These are phyloP conservation scores for Melianthus villosus DNA, from an alignment of 441 rosid genomes.

Conservation along the genomic window DNA sequence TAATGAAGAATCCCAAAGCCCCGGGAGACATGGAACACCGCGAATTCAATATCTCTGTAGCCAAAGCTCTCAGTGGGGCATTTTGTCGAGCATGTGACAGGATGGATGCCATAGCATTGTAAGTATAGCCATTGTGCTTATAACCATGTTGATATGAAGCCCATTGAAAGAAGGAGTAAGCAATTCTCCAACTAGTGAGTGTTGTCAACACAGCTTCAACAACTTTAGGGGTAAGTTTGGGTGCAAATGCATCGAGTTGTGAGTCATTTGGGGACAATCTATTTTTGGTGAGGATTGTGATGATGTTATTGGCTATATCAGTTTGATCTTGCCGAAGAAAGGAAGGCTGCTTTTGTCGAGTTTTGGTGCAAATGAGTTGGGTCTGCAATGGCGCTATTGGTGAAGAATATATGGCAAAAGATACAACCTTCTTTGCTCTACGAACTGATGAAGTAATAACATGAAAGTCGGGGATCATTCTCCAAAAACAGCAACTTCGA, in stretches of 20 bases:
- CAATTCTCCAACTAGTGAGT: slow-evolving; percentile 43
- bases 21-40: slow-evolving; percentile 59
- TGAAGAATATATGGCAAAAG: no score
- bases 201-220: slow-evolving; percentile 49
- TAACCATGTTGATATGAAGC: slow-evolving; percentile 47
- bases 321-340: slow-evolving; percentile 19
- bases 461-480: no score
- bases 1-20: slow-evolving; percentile 56
- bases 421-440: no score
- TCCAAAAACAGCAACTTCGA: no score
- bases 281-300: slow-evolving; percentile 27
- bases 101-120: slow-evolving; percentile 71
- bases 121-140: slow-evolving; percentile 46
- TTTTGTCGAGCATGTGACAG: slow-evolving; percentile 90
- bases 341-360: slow-evolving; percentile 6
- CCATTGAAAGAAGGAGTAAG: slow-evolving; percentile 52
- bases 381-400: no score
- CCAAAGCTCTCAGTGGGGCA: slow-evolving; percentile 45
- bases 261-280: slow-evolving; percentile 32
- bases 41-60: slow-evolving; percentile 27
- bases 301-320: slow-evolving; percentile 8
- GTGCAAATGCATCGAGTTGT: slow-evolving; percentile 31
- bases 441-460: no score
- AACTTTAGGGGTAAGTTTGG: slow-evolving; percentile 39
- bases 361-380: slow-evolving; percentile 13